Evolutionary conservation across 129 eudicot genomes (phyloP), one percentile per base, ranked within the genome.

Genomic region (Arctium minus): DNA sequence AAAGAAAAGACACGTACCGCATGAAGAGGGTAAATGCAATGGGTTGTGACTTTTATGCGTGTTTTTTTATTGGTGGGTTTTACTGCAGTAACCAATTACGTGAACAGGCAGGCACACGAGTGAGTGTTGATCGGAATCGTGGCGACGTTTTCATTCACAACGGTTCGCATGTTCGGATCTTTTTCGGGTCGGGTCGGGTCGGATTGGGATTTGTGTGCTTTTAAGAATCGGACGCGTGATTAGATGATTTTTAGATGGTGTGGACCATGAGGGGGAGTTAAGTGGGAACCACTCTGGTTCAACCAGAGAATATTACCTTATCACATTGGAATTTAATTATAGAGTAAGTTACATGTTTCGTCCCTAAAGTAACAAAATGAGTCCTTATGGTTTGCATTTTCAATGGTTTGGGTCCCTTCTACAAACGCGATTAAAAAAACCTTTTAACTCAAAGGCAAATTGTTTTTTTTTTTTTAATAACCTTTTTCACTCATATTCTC

Each of bases 1-100:
- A 77, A 88, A 74, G 72, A 68, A 72, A 80, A 90, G 94, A 88
- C 92, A 91, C 93, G 89, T 76, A 86, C 89, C 87, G 85, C 93
- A 93, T 90, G 94, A 92, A 85, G 75, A 40, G 87, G 86, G 94
- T 92, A 78, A 90, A 90, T 92, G 97, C 92, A 78, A 74, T 50
- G 77, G 17, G 70, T 53, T 85, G 64, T 50, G 50, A 9, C 33
- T 73, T 84, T 30, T 65, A 71, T 80, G 70, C 78, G 62, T 73
- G 70, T 60, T 40, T 79, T 18, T 48, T 56, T 71, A 69, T 37
- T 65, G 72, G 46, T 84, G 17, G 83, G 40, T 89, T 84, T 86
- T 71, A 89, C 85, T 86, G 92, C 78, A 87, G 83, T 80, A 90
- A 85, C 84, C 81, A 85, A 84, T 33, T 88, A 81, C 94, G 97